Base-by-base conservation (phyloP, 768 basidiomycete genomes). In the Phlegmacium glaucopus region DNA sequence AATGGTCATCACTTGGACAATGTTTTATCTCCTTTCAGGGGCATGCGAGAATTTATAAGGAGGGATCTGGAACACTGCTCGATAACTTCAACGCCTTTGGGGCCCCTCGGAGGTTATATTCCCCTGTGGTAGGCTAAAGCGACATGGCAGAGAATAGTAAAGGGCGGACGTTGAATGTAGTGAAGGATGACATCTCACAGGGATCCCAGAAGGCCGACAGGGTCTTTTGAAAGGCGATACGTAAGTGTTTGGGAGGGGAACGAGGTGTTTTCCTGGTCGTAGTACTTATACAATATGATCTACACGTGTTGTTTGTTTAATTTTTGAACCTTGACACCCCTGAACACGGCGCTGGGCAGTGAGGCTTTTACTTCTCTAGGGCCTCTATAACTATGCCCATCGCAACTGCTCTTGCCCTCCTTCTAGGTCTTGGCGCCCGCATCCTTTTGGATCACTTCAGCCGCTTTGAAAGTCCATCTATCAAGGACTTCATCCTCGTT, bases 381-480 rank as follows among this genome's bases (percentile, higher is more conserved):
- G 22, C 2, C 3, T 22, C 32, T 44, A 34, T 39, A 40, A 50
- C 54, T 45, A 77, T 75, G 70, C 63, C 66, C 35, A 65, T 72
- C 32, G 64, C 70, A 44, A 80, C 80, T 54, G 79, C 82, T 45
- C 78, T 79, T 51, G 82, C 87, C 47, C 76, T 90, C 51, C 76
- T 90, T 53, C 70, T 87, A 50, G 87, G 87, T 46, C 75, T 90
- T 54, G 84, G 85, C 54, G 82, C 82, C 40, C 86, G 88, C 50
- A 78, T 90, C 46, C 64, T 81, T 44, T 67, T 87, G 54, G 82
- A 87, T 68, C 72, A 74, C 51, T 65, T 80, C 53, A 78, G 72
- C 51, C 69, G 68, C 52, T 70, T 70, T 49, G 67, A 67, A 42
- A 74, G 72, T 42, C 60, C 77, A 22, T 66, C 78, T 54, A 63